Evolutionary conservation across 148 eudicot genomes (phyloP).

Genomic region (Chenopodium berlandieri): DNA sequence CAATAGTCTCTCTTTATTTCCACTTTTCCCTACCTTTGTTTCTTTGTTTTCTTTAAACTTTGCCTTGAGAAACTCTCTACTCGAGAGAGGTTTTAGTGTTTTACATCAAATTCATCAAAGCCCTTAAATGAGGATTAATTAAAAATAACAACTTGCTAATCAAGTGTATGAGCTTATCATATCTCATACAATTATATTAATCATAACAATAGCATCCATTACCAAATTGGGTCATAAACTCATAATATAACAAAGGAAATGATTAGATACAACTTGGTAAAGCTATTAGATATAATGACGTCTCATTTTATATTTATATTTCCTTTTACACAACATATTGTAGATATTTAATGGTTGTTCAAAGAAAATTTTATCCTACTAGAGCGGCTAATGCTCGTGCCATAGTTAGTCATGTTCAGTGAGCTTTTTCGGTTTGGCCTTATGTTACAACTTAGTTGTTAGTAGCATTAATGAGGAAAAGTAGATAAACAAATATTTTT

Average conservation of each 20-base stretch:
- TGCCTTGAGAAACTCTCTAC: background rate
- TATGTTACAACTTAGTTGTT: too few relatives aligned
- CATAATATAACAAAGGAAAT: background rate
- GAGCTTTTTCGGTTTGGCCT: too few relatives aligned
- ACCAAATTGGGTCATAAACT: background rate
- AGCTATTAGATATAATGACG: too few relatives aligned
- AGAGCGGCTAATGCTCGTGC: too few relatives aligned
- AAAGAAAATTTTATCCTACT: too few relatives aligned
- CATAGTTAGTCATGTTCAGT: too few relatives aligned
- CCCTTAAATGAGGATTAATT: slow-evolving; percentile 31
- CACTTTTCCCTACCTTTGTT: slow-evolving; percentile 5
- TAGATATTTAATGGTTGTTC: too few relatives aligned
- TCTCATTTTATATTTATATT: too few relatives aligned
- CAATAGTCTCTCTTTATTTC: background rate
- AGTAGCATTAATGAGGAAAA: too few relatives aligned
- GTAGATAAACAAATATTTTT: too few relatives aligned
- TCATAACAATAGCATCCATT: too few relatives aligned
- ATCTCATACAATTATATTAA: background rate
- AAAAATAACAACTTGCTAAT: slow-evolving; percentile 10
- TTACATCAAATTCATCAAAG: slow-evolving; percentile 21
- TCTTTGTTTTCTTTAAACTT: background rate
- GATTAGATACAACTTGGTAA: background rate
- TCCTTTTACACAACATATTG: too few relatives aligned
- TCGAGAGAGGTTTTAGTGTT: background rate
- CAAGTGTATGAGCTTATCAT: background rate